Evolutionary conservation across 306 rosid species (phyloP), one percentile per base, ranked within the genome.

Genomic region (Fragaria vesca): DNA sequence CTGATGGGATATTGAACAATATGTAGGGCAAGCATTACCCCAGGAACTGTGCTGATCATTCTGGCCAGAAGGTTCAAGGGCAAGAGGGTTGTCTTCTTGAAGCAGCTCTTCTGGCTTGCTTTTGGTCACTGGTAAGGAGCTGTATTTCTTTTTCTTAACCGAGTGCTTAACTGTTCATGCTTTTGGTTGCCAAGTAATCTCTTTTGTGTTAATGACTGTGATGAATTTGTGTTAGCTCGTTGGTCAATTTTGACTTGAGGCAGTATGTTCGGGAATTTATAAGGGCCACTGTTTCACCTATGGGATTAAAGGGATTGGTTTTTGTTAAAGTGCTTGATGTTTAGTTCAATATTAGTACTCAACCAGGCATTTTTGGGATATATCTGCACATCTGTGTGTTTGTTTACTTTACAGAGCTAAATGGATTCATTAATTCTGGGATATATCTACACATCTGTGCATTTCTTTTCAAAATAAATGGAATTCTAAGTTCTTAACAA

Each of bases 71-170:
- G 69, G 69, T 63, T 63, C 43, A 63, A 63, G 69, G 69, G 69
- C 40, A 63, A 63, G 69, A 63, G 69, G 69, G 69, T 63, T 30
- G 43, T 63, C 11, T 63, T 63, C 32, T 32, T 63, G 43, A 63
- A 63, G 69, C 69, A 63, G 69, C 69, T 63, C 43, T 6, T 63
- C 69, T 63, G 69, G 69, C 69, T 63, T 63, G 69, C 69, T 63
- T 63, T 32, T 63, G 43, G 69, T 63, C 69, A 63, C 69, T 32
- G 69, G 69, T 63, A 63, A 4, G 42, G 36, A 32, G 36, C 36
- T 32, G 36, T 32, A 24, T 24, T 24, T 61, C 8, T 26, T 24
- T 24, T 3, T 61, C 24, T 24, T 24, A 24, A 24, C 24, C 24
- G 24, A 24, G 24, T 24, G 24, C 24, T 24, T 24, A 24, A 24